Base-by-base conservation (phyloP, 495 filamentous ascomycete genomes). In the Tirmania nivea region DNA sequence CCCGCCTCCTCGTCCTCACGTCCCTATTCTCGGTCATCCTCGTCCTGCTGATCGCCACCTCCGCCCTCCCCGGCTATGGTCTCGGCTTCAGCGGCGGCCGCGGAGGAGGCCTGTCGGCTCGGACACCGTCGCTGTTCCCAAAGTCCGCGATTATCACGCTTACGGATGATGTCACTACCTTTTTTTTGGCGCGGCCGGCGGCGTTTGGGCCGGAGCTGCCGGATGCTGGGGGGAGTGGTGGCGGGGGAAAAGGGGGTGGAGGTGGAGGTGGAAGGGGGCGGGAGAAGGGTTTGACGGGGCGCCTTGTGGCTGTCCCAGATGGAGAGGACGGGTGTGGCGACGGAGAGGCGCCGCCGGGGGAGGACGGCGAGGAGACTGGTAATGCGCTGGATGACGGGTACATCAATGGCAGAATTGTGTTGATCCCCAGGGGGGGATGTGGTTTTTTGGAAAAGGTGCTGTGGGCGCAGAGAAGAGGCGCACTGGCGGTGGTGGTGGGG, bases 381-480 rank as follows among this genome's bases (percentile, higher is more conserved):
- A 9, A 25, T 9, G 48, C 62, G 35, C 8, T 17, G 57, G 59
- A 54, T 53, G 49, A 50, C 58, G 34, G 56, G 7, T 92, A 96
- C 65, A 96, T 97, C 59, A 75, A 78, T 25, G 90, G 90, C 52
- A 96, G 92, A 60, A 76, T 96, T 50, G 89, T 90, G 5, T 66
- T 97, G 31, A 70, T 97, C 51, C 89, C 84, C 60, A 78, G 90
- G 37, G 90, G 90, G 34, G 90, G 90, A 14, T 97, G 90, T 67
- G 92, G 90, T 12, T 97, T 97, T 65, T 68, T 95, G 39, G 89
- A 96, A 60, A 99, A 99, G 66, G 86, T 87, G 54, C 87, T 88
- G 64, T 99, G 90, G 90, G 83, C 81, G 5, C 90, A 99, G 66
- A 74, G 87, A 48, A 76, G 90, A 58, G 90, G 90, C 9, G 90